Evolutionary conservation across 129 eudicot genomes (phyloP).

Genomic region (Glebionis coronaria): DNA sequence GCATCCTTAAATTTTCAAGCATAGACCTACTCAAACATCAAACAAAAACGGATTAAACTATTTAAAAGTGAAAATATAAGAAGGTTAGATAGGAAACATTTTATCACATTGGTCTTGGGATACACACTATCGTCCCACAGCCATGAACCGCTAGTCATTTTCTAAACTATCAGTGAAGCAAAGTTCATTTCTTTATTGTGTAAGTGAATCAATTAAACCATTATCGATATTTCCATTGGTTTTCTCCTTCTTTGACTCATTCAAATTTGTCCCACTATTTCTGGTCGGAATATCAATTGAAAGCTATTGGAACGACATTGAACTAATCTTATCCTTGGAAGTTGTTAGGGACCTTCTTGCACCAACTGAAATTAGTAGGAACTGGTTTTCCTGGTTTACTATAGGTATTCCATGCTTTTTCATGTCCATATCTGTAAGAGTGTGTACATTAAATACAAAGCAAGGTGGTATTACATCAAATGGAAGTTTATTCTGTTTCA

Average conservation of each 20-base stretch:
- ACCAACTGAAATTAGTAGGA: conserved; percentile 83
- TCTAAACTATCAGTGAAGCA: conserved; percentile 50
- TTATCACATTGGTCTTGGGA: too few species aligned
- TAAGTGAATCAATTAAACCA: conserved; percentile 17
- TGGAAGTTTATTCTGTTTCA: too few species aligned
- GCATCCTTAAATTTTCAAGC: too few species aligned
- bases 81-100: too few species aligned
- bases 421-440: conserved; percentile 26
- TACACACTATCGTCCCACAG: too few species aligned
- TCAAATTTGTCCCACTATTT: conserved; percentile 35
- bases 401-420: conserved; percentile 19
- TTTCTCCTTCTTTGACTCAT: conserved; percentile 29
- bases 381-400: conserved; percentile 49
- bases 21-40: too few species aligned
- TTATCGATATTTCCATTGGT: conserved; percentile 19
- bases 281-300: conserved; percentile 82
- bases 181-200: conserved; percentile 17
- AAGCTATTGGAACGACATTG: conserved; percentile 82
- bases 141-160: conserved; percentile 96
- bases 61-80: too few species aligned
- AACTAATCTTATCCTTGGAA: conserved; percentile 55
- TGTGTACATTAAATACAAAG: conserved; percentile 62
- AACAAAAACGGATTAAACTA: too few species aligned
- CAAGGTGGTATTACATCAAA: conserved; percentile 80
- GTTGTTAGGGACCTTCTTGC: conserved; percentile 90